Base-by-base conservation (phyloP, 2,329 filamentous ascomycete species). In the Sporothrix euskadiensis region DNA sequence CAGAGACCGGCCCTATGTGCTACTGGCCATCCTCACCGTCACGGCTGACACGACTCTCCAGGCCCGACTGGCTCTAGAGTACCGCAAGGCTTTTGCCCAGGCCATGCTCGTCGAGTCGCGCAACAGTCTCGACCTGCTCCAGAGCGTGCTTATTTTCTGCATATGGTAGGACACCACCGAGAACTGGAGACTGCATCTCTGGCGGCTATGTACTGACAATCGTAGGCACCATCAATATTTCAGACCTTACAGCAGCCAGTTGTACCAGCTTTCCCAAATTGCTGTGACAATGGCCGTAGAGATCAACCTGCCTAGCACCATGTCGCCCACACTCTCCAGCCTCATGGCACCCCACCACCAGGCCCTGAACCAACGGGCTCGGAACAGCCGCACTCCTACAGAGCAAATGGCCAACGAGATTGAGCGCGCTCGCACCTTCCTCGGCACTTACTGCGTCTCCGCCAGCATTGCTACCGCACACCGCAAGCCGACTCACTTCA, bases 251-350 rank as follows among this genome's bases (percentile, higher is more conserved):
- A 73, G 65, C 71, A 74, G 56, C 22, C 76, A 77, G 69, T 66
- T 78, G 41, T 78, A 77, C 57, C 77, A 77, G 71, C 70, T 78
- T 7, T 76, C 76, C 3, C 76, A 77, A 65, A 75, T 76, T 0
- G 76, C 76, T 35, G 76, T 75, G 9, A 72, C 74, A 4, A 75
- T 77, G 75, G 75, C 76, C 6, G 73, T 75, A 2, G 76, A 77
- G 26, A 63, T 78, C 49, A 74, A 75, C 32, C 73, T 78, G 1
- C 72, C 73, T 9, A 66, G 69, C 41, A n/a, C 19, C 0, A 10
- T 44, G 26, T 52, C 70, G 30, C 69, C 74, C 9, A 35, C 68
- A 2, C 57, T 57, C 8, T 14, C 19, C 3, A 63, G 39, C 41
- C 26, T 71, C 4, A 32, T 69, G 5, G 26, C 63, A 4, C 44